Evolutionary conservation across 306 rosid genomes (phyloP), one percentile per base, ranked within the genome.

Genomic region (Alnus glutinosa): DNA sequence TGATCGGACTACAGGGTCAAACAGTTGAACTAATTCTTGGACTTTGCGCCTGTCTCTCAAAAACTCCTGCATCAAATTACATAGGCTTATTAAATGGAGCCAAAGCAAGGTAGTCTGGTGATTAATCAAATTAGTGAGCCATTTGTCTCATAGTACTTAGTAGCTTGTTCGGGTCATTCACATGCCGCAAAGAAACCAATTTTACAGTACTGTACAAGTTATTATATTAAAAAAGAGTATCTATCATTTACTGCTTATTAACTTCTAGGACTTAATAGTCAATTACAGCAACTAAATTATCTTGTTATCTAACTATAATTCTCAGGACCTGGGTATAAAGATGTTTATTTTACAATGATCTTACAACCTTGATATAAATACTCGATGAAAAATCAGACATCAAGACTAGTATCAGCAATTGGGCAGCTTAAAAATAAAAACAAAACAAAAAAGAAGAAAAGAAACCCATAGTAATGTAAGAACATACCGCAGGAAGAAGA

Each of bases 1-100:
- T 73, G 85, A 91, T 82, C 97, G 89, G 69, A 94, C 97, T 54
- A 89, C n/a, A 50, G 98, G 98, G 75, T 94, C 97, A 84, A 91
- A 87, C 81, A 87, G 70, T 81, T 90, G 80, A 82, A 90, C 98
- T 93, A 94, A 79, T 51, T 70, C 79, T 82, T 81, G 87, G 16
- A 94, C 98, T 83, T 62, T 88, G 81, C 86, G 86, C 84, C 87
- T 89, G 83, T 94, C 97, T 87, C 97, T 87, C 79, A 92, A 80
- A 82, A 79, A 83, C 75, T 94, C 98, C 98, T 94, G 91, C 79
- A 83, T 77, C 39, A 73, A 10, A 70, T 67, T 28, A 39, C 16
- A 48, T 80, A 9, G 71, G 7, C 72, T 68, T 42, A 68, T 18
- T 9, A 42, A 68, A 18, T n/a, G 14, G 16, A 42, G 34, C 51